Percentiles rank a stretch among this genome's conserved stretches.
phyloP scores from a whole-genome alignment of 371 early-diverging fungal species.

The Lichtheimia ramosa region DNA sequence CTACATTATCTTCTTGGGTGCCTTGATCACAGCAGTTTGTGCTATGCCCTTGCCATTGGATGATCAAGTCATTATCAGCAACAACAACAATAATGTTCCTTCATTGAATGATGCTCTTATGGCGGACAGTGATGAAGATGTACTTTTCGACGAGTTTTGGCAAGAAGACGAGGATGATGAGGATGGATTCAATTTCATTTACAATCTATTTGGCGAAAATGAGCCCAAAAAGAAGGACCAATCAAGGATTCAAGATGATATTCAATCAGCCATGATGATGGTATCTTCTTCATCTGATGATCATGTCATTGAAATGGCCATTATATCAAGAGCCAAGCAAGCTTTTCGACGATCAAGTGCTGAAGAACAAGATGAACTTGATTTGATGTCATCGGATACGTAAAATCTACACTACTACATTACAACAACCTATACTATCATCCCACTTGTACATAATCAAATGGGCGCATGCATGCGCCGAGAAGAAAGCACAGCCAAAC shows the following conservation, averaged over 20 bases:
- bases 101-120: neutral
- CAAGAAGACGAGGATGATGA: neutral
- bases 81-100: neutral
- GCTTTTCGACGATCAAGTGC: neutral
- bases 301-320: slow-evolving; percentile 7
- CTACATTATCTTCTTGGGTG: no score
- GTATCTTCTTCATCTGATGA: slow-evolving; percentile 7
- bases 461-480: no score
- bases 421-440: neutral
- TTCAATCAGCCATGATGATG: slow-evolving; percentile 2
- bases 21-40: no score
- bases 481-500: no score
- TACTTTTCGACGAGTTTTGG: neutral
- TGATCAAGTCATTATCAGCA: neutral
- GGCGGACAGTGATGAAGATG: neutral
- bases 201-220: neutral
- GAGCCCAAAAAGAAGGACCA: no score
- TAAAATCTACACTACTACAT: neutral
- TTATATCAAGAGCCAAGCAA: slow-evolving; percentile 3
- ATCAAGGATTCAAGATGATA: neutral
- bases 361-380: no score
- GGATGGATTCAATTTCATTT: neutral
- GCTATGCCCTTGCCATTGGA: no score
- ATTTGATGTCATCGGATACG: neutral
- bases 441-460: no score